Base-by-base conservation (phyloP, 148 eudicot species). In the Camellia japonica region DNA sequence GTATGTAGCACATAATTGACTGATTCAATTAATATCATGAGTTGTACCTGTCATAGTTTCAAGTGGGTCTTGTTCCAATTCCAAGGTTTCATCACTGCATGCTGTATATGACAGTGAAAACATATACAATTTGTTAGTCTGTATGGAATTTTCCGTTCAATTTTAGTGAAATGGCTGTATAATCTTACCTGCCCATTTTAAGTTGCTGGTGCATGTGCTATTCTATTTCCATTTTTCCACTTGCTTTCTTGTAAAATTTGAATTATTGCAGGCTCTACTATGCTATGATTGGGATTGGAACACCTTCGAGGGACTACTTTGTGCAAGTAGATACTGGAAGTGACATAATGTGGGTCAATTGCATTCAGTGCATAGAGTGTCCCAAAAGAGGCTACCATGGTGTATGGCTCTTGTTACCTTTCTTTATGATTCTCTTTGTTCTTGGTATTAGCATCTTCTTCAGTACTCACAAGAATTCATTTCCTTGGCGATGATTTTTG, bases 281-380 rank as follows among this genome's bases (percentile, higher is more conserved):
- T 90, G 93, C 99, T 68, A 91, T 89, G 84, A 87, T 95, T 74
- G 97, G 92, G 62, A 89, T 95, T 69, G 99, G 99, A 63, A 92
- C 94, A 44, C 99, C 99, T 73, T 86, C 97, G 16, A 88, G 84
- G 82, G 92, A 89, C 82, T 95, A 93, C 81, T 93, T 88, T 82
- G 92, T 95, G 88, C 99, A 95, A 91, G 99, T 95, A 52, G 99
- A 95, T 77, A 95, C 99, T 38, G 99, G 99, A 77, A 93, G 87
- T 83, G 98, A 93, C 78, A 92, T 93, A 70, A 92, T 91, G 80
- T 95, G 99, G 99, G 93, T 95, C 71, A 95, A 95, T 82, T 93
- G 99, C 87, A 88, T 93, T 81, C 89, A 91, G 78, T 95, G 99
- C 84, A 72, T n/a, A 13, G 89, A 92, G 69, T 95, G 99, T 79